A percentile compares a stretch with the other conserved stretches of the same genome.
Evolutionary conservation across 2,329 filamentous ascomycete species (phyloP).

Genomic region (Beauveria sp.): DNA sequence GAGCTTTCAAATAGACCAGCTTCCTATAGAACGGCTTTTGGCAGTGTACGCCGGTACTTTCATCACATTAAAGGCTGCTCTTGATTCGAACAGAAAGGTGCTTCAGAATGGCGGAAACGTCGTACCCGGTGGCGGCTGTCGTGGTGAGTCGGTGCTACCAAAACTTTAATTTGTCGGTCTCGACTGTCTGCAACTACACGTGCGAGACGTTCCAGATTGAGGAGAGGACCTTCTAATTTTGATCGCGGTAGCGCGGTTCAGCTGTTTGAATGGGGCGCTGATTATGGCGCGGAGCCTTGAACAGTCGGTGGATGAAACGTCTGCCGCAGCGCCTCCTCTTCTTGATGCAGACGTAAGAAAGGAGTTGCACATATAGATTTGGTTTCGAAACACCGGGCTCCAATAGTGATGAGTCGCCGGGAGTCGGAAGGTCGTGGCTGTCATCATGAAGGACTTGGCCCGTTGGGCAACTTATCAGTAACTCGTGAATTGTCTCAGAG

Average conservation of each 20-base stretch:
- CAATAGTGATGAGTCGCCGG: neutral
- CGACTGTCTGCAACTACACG: neutral
- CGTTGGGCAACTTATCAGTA: neutral
- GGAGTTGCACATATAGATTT: neutral
- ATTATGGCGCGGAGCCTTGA: neutral
- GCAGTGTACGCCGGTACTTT: too few species aligned
- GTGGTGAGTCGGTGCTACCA: neutral
- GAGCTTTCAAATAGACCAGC: neutral
- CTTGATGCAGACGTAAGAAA: neutral
- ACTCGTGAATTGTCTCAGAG: neutral
- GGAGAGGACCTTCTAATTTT: neutral
- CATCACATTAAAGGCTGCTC: neutral
- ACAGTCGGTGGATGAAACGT: neutral
- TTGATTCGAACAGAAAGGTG: neutral
- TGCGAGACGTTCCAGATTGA: neutral
- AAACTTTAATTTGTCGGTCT: neutral
- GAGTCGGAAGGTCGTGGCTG: neutral
- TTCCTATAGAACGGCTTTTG: neutral
- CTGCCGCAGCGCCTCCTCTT: neutral
- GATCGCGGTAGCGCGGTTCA: neutral
- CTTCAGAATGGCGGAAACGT: neutral
- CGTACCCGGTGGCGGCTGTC: neutral
- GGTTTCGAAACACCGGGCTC: neutral
- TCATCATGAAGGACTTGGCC: neutral
- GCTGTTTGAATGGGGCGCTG: neutral